phyloP scores from a whole-genome alignment of 148 eudicot genomes.

The Heliosperma pusillum region DNA sequence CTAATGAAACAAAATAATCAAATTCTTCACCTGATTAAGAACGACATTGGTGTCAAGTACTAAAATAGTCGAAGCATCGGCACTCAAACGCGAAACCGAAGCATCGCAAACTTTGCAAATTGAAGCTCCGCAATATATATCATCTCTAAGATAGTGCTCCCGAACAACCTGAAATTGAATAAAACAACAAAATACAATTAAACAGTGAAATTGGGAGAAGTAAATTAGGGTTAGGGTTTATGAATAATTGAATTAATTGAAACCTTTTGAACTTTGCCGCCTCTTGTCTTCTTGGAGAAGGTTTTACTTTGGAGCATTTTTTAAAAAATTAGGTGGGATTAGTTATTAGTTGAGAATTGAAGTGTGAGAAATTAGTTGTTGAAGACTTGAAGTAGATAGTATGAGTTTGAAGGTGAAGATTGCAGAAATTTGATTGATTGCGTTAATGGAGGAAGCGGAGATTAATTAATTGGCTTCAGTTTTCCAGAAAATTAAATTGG shows the following conservation, averaged over 20 bases:
- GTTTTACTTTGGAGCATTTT: slow-evolving; percentile 81
- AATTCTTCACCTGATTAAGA: slow-evolving; percentile 66
- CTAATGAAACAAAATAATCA: neutral
- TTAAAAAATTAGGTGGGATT: neutral
- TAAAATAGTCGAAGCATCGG: slow-evolving; percentile 47
- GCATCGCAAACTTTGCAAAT: slow-evolving; percentile 65
- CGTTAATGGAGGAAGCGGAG: neutral
- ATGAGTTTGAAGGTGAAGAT: neutral
- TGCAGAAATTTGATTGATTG: neutral
- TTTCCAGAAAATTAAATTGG: neutral
- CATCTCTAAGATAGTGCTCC: slow-evolving; percentile 91
- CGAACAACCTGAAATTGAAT: slow-evolving; percentile 71
- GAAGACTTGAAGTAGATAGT: neutral
- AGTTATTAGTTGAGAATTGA: neutral
- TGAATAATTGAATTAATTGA: neutral
- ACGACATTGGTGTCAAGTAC: slow-evolving; percentile 88
- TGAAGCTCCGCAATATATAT: slow-evolving; percentile 80
- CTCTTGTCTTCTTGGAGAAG: slow-evolving; percentile 60
- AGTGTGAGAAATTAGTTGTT: neutral
- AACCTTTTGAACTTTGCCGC: slow-evolving; percentile 85
- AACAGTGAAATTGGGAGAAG: neutral
- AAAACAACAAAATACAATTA: neutral
- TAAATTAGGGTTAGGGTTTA: slow-evolving; percentile 22
- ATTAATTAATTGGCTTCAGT: neutral
- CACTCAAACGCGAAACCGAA: slow-evolving; percentile 53